These are phyloP conservation scores for Hanseniaspora hatyaiensis DNA, from an alignment of 805 yeast genomes.

Conservation along the genomic window DNA sequence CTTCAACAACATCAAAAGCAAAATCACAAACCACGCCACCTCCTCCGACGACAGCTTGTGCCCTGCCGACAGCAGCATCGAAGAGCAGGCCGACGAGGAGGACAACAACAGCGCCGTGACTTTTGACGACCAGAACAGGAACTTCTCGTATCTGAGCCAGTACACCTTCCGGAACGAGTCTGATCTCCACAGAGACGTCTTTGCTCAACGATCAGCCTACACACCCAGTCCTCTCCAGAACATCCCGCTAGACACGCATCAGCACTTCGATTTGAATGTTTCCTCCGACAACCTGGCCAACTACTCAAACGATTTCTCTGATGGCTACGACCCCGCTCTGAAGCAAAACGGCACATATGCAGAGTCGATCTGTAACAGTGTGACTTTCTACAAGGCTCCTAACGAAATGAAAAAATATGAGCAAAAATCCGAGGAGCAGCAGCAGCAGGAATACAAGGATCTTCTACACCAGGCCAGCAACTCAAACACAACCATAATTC, in stretches of 20 bases:
- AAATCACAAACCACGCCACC: not conserved
- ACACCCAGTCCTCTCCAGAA: constrained; percentile 11
- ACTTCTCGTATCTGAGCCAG: constrained; percentile 1
- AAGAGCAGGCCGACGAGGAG: not conserved
- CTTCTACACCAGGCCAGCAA: constrained; percentile 56
- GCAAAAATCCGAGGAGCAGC: not conserved
- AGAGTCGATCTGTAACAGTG: constrained; percentile 3
- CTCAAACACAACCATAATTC: constrained; percentile 59
- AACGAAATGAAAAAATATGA: not conserved
- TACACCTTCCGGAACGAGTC: constrained; percentile 1
- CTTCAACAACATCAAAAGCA: constrained; percentile 10
- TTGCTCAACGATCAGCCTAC: not conserved
- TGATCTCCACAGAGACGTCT: not conserved
- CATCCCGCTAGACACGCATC: not conserved
- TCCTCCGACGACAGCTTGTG: not conserved
- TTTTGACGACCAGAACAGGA: constrained; percentile 3
- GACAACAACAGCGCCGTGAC: not conserved
- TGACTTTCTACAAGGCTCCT: constrained; percentile 7
- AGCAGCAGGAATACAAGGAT: constrained; percentile 29
- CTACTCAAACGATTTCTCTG: not conserved
- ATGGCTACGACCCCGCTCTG: not conserved
- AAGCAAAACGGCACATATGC: constrained; percentile 3
- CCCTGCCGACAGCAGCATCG: not conserved
- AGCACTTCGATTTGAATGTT: not conserved
- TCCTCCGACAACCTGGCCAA: not conserved